A percentile compares a stretch with the other conserved stretches of the same genome.
Conservation (phyloP, 352 stramenopile genomes). For the Phytophthora fragariae region DNA sequence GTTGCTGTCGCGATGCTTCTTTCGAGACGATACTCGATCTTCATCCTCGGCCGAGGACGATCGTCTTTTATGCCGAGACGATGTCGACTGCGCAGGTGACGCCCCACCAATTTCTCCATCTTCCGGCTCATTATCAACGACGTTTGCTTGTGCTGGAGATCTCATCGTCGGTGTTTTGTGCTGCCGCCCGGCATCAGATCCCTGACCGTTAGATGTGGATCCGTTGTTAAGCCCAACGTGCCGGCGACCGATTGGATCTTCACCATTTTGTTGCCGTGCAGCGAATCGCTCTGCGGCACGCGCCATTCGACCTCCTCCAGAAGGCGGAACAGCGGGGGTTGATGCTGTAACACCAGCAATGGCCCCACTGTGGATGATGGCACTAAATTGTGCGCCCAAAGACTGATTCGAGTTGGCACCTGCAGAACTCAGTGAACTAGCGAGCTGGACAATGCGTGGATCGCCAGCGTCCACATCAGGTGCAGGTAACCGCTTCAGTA, state of each 20-base stretch:
- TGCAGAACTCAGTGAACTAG: slow-evolving; percentile 45
- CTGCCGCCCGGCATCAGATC: slow-evolving; percentile 34
- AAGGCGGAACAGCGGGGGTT: slow-evolving; percentile 17
- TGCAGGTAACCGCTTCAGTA: slow-evolving; percentile 76
- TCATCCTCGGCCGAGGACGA: slow-evolving; percentile 47
- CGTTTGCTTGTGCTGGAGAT: slow-evolving; percentile 24
- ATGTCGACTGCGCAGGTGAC: slow-evolving; percentile 36
- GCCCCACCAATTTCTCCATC: slow-evolving; percentile 58
- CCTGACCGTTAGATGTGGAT: slow-evolving; percentile 31
- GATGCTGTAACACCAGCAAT: slow-evolving; percentile 45
- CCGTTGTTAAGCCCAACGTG: slow-evolving; percentile 28
- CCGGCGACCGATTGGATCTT: slow-evolving; percentile 26
- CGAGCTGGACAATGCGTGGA: slow-evolving; percentile 66
- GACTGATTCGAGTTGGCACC: slow-evolving; percentile 60
- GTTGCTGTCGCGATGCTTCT: slow-evolving; percentile 43
- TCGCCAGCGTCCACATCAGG: slow-evolving; percentile 65
- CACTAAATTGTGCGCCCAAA: slow-evolving; percentile 73
- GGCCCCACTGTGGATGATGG: slow-evolving; percentile 73
- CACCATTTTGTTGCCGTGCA: slow-evolving; percentile 50
- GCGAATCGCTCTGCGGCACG: slow-evolving; percentile 71
- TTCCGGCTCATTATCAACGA: slow-evolving; percentile 51
- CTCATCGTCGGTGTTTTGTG: slow-evolving; percentile 44
- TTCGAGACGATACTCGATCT: slow-evolving; percentile 35
- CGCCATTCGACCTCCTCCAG: slow-evolving; percentile 66
- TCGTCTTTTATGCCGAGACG: slow-evolving; percentile 45